Percentiles rank a stretch among this genome's conserved stretches.
Evolutionary conservation across 2,329 filamentous ascomycete genomes (phyloP).

Genomic region (Trichoderma harzianum): DNA sequence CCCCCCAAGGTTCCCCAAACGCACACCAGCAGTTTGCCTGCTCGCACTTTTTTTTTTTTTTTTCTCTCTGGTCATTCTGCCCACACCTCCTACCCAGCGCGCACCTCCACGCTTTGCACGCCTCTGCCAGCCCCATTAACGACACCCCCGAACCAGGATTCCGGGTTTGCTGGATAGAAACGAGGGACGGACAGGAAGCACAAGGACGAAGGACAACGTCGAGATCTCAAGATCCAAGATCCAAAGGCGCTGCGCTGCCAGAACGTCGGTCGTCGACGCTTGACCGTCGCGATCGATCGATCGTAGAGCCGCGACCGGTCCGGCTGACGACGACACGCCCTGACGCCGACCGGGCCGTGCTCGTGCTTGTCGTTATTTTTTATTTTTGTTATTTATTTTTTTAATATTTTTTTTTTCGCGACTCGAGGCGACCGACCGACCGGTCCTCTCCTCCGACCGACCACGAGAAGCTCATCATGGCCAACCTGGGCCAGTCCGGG

Average conservation of each 20-base stretch:
- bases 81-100: constrained; percentile 34
- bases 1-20: constrained; percentile 23
- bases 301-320: constrained; percentile 8
- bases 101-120: constrained; percentile 33
- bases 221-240: neutral
- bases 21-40: constrained; percentile 23
- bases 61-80: constrained; percentile 23
- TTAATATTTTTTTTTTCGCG: neutral
- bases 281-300: constrained; percentile 5
- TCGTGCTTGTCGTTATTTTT: neutral
- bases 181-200: constrained; percentile 11
- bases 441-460: constrained; percentile 3
- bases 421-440: neutral
- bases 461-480: constrained; percentile 36
- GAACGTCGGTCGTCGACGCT: neutral
- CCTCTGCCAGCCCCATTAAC: constrained; percentile 41
- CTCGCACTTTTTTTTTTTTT: constrained; percentile 25
- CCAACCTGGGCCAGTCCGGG: constrained; percentile 47
- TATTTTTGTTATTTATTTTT: neutral
- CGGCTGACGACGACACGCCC: constrained; percentile 9
- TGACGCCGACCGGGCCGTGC: constrained; percentile 6
- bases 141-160: constrained; percentile 38
- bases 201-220: neutral
- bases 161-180: constrained; percentile 24
- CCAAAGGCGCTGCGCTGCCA: neutral